Evolutionary conservation across 345 rosid genomes (phyloP), one percentile per base, ranked within the genome.

Genomic region (Bretschneidera sinensis): DNA sequence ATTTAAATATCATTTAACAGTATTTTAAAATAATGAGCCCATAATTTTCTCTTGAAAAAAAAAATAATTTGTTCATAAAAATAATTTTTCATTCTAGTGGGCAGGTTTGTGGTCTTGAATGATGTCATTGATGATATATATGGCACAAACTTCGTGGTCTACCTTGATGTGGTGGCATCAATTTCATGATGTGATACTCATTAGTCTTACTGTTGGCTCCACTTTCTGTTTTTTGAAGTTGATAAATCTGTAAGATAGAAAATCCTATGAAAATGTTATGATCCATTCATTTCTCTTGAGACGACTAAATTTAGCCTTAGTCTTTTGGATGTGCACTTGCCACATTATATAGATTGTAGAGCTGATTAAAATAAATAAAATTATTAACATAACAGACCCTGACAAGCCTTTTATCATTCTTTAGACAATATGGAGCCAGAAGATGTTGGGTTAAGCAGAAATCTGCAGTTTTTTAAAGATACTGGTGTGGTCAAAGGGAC

Each of bases 361-460:
- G n/a, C n/a, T n/a, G n/a, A n/a, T n/a, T 50, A 50, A 35, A 14
- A 6, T 18, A 50, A 15, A 48, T 8, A 48, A 6, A 6, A 48
- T 48, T 48, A 48, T n/a, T n/a, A n/a, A n/a, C n/a, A n/a, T n/a
- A 48, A 14, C 14, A 11, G 19, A 59, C 24, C 35, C 16, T 13
- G 31, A 17, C 13, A 10, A 4, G 16, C 5, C 14, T n/a, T 50
- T 33, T 50, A 21, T 24, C 5, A 5, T 43, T 57, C 17, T 43
- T 33, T 24, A 87, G 95, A 87, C 63, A 64, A 71, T 19, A 87
- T 87, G 84, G 67, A 69, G 60, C 85, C 88, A 17, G 85, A 85
- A 68, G 88, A 84, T 58, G 75, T 87, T 48, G 87, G 91, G 51
- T 73, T 87, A 45, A 81, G 80, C 25, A 61, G 67, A 39, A 47